These are phyloP conservation scores for Musa acuminata DNA, from an alignment of 176 grass and related monocot genomes.

Conservation along the genomic window DNA sequence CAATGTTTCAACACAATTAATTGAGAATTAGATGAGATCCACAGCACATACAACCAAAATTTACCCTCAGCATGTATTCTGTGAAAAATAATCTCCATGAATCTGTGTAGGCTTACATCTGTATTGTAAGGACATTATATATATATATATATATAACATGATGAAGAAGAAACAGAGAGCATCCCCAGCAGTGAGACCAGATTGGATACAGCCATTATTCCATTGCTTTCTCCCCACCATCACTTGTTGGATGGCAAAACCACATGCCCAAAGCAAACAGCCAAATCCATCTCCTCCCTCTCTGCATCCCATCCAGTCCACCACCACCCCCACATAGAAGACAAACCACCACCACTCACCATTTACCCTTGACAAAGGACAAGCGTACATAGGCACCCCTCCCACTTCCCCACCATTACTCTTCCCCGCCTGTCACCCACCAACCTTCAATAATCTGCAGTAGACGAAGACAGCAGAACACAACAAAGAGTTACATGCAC, in stretches of 20 bases:
- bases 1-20: neutral
- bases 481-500: too few species aligned
- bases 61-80: neutral
- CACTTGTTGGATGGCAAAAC: neutral
- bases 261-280: conserved; percentile 2
- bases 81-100: neutral
- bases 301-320: conserved; percentile 55
- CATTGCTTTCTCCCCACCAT: neutral
- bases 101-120: neutral
- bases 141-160: neutral
- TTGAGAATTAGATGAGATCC: neutral
- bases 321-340: conserved; percentile 17
- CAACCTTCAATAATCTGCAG: conserved; percentile 3
- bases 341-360: conserved; percentile 40
- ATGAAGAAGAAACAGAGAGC: neutral
- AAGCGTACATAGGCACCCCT: neutral
- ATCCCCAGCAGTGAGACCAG: neutral
- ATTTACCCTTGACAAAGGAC: conserved; percentile 43
- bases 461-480: neutral
- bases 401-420: neutral
- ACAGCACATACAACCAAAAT: neutral
- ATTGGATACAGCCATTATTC: conserved; percentile 5
- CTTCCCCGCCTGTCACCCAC: neutral
- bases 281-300: neutral
- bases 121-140: neutral